These are phyloP conservation scores for Pyrenopolyporus hunteri DNA, from an alignment of 495 filamentous ascomycete genomes.

Conservation along the genomic window DNA sequence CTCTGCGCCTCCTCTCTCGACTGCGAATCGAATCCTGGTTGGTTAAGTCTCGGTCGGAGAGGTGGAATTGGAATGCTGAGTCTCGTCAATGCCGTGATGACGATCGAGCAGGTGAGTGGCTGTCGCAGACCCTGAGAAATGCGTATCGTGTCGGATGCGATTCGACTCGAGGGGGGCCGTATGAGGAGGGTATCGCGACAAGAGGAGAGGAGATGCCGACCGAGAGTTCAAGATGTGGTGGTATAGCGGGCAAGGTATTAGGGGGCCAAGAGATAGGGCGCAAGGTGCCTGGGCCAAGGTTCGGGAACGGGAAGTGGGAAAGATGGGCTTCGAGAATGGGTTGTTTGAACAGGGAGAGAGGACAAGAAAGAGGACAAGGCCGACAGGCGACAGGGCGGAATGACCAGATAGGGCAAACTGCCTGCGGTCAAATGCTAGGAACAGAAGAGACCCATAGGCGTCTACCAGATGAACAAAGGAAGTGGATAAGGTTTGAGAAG, in stretches of 20 bases:
- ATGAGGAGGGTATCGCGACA: constrained; percentile 11
- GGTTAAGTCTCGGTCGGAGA: constrained; percentile 19
- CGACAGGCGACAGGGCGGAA: constrained; percentile 32
- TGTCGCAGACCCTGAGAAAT: constrained; percentile 29
- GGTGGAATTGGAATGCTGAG: constrained; percentile 34
- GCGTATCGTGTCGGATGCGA: constrained; percentile 9
- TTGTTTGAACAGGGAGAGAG: constrained; percentile 21
- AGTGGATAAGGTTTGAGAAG: constrained; percentile 27
- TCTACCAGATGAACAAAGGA: constrained; percentile 14
- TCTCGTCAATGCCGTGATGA: constrained; percentile 26
- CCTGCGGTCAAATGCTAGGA: constrained; percentile 23
- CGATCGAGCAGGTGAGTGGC: constrained; percentile 6
- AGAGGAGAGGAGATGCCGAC: constrained; percentile 5
- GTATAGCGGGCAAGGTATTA: constrained; percentile 15
- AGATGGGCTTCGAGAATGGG: constrained; percentile 10
- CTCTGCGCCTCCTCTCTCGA: constrained; percentile 28
- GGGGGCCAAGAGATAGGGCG: constrained; percentile 22
- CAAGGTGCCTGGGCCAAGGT: constrained; percentile 17
- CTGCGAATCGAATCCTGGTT: constrained; percentile 8
- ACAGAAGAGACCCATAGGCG: constrained; percentile 31
- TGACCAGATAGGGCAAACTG: constrained; percentile 27
- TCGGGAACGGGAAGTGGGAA: constrained; percentile 14
- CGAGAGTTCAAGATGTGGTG: neutral
- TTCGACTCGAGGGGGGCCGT: constrained; percentile 8
- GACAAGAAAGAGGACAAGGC: constrained; percentile 8